Conservation (phyloP, 1,284 basidiomycete species). For the Singerocomus inundabilis region DNA sequence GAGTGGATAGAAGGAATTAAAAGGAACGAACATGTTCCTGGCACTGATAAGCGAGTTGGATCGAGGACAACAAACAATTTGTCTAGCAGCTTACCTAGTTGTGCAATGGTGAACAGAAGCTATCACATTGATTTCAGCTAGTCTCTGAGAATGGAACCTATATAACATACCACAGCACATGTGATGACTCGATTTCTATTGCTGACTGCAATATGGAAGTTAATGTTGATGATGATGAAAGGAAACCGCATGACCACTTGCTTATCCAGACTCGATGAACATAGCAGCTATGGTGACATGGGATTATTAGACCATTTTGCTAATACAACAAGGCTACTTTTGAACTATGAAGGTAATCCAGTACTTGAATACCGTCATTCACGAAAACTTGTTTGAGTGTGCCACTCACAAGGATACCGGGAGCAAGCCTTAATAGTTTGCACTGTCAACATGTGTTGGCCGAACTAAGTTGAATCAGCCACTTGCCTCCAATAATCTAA, state of each 20-base stretch:
- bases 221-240: not conserved
- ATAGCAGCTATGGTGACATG: constrained; percentile 20
- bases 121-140: constrained; percentile 4
- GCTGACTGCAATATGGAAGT: constrained; percentile 20
- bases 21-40: constrained; percentile 19
- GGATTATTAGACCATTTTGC: not conserved
- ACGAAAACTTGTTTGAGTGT: not conserved
- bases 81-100: constrained; percentile 12
- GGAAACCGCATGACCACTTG: constrained; percentile 3
- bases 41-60: constrained; percentile 2
- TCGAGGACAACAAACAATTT: not conserved
- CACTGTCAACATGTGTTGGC: not conserved
- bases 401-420: constrained; percentile 5
- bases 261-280: constrained; percentile 31
- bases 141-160: not conserved
- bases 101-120: constrained; percentile 8
- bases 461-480: not conserved
- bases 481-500: constrained; percentile 9
- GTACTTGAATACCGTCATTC: constrained; percentile 12
- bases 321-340: constrained; percentile 2
- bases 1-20: not conserved
- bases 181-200: constrained; percentile 18
- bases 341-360: constrained; percentile 20
- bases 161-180: constrained; percentile 15
- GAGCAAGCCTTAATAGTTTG: not conserved